Base-by-base conservation (phyloP, 768 basidiomycete species). In the Lactifluus subvellereus region DNA sequence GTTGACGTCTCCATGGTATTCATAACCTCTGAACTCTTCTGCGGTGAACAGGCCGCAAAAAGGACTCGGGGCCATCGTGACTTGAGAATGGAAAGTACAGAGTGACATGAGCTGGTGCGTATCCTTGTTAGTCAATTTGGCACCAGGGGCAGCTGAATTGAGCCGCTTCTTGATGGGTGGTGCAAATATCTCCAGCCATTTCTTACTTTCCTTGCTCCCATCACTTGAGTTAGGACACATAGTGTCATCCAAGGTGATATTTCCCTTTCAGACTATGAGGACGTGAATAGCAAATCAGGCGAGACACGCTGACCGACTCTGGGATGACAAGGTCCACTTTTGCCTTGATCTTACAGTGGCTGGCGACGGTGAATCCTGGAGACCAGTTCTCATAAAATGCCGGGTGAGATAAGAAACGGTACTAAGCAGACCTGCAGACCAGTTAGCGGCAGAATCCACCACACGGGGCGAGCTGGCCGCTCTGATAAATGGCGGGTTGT, bases 21-120 rank as follows among this genome's bases (percentile, higher is more conserved):
- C 89, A 68, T 84, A 86, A 0, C 77, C 79, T 32, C 74, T 74
- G 71, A 87, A 93, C 56, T 92, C 91, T 4, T 78, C 74, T 14
- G 67, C 55, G 0, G 77, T 76, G 73, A 94, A 95, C n/a, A 94
- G 70, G 5, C 71, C 72, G 71, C 94, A 96, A 74, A 89, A 93
- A 0, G 81, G 82, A 65, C 87, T 88, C 57, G 74, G 67, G 32
- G 65, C 68, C 54, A 77, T 77, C 53, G 72, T 77, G n/a, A 77
- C 82, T 59, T 83, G 77, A n/a, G 82, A 88, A 68, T 93, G 88
- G 69, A 94, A 92, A 0, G 90, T 80, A 70, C 94, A 95, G 49
- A 94, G 75, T 2, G 84, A 80, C 72, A 91, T 83, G 38, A 94
- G 76, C 60, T 76, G 78, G 54, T 77, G 75, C 2, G 84, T 74